These are phyloP conservation scores for Pichia kluyveri DNA, from an alignment of 805 yeast species.

Conservation along the genomic window DNA sequence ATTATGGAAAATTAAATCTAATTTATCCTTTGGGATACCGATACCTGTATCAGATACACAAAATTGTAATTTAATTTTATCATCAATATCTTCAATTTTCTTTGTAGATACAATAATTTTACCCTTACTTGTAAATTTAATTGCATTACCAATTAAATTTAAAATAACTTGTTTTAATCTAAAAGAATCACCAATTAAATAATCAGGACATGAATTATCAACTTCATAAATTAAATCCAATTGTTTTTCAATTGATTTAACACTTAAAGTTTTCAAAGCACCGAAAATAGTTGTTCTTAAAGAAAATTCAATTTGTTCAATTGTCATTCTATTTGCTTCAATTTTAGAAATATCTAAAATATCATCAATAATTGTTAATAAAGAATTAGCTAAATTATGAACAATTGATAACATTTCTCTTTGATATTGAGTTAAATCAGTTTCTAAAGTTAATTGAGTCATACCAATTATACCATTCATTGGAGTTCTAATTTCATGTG, in stretches of 20 bases:
- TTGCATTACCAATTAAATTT: conserved; percentile 83
- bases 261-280: conserved; percentile 81
- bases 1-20: conserved; percentile 79
- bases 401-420: conserved; percentile 88
- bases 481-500: conserved; percentile 84
- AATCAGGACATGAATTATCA: conserved; percentile 82
- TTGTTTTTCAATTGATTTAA: conserved; percentile 81
- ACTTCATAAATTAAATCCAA: conserved; percentile 72
- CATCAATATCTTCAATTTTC: conserved; percentile 23
- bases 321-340: conserved; percentile 90
- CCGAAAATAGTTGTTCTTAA: conserved; percentile 84
- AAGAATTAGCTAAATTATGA: conserved; percentile 77
- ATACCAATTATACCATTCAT: conserved; percentile 90
- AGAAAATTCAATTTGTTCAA: conserved; percentile 81
- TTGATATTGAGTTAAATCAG: conserved; percentile 84
- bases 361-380: conserved; percentile 82
- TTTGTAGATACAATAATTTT: conserved; percentile 66
- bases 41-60: conserved; percentile 89
- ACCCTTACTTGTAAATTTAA: conserved; percentile 77
- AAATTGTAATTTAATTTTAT: conserved; percentile 57
- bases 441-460: conserved; percentile 83
- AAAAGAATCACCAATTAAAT: conserved; percentile 81
- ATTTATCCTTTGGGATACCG: conserved; percentile 78
- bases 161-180: conserved; percentile 80
- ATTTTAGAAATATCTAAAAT: conserved; percentile 87